Evolutionary conservation across 371 early-diverging fungal genomes (phyloP).

Genomic region (Lichtheimia ramosa): DNA sequence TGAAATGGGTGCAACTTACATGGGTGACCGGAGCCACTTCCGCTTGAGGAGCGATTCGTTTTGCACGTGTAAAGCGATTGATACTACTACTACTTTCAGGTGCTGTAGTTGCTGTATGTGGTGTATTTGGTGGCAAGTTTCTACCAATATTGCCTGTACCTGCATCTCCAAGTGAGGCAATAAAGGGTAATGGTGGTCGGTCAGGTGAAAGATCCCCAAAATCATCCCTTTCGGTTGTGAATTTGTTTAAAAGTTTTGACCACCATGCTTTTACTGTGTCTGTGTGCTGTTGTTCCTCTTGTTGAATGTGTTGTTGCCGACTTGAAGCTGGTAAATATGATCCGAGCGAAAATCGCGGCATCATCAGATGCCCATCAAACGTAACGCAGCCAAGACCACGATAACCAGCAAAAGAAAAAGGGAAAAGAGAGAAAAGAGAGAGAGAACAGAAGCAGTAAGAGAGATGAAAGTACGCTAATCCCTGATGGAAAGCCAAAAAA

Average conservation of each 20-base stretch:
- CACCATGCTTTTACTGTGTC: background rate
- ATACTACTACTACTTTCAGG: background rate
- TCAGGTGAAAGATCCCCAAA: constrained; percentile 13
- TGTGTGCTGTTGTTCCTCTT: constrained; percentile 1
- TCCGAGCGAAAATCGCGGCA: constrained; percentile 15
- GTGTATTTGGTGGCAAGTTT: no score
- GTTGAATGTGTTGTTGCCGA: no score
- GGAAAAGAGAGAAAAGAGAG: no score
- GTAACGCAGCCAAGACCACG: constrained; percentile 5
- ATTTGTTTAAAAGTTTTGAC: background rate
- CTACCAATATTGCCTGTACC: background rate
- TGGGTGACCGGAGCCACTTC: constrained; percentile 5
- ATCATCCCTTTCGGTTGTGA: background rate
- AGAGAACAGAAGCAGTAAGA: no score
- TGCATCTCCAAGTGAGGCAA: background rate
- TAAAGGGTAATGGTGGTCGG: constrained; percentile 11
- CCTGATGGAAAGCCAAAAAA: background rate
- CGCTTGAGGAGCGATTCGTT: constrained; percentile 7
- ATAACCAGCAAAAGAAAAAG: no score
- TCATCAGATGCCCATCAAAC: constrained; percentile 5
- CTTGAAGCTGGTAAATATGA: background rate
- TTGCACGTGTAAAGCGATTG: constrained; percentile 2
- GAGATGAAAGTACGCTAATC: background rate
- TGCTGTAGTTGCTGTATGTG: no score
- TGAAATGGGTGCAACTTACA: background rate